Conservation (phyloP, 1,139 yeast genomes). For the Geotrichum restrictum region DNA sequence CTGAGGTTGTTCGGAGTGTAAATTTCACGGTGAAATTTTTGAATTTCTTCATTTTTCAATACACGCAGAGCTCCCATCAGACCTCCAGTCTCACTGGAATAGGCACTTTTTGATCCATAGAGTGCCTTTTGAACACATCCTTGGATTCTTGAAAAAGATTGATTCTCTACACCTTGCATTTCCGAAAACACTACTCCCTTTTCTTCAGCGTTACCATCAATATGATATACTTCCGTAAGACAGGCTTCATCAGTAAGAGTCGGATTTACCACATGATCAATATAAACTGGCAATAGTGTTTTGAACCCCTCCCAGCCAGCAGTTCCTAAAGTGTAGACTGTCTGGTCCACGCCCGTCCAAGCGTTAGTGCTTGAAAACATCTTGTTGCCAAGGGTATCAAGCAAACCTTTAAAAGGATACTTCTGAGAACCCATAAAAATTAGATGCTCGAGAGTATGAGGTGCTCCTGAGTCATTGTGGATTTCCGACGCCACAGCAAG, state of each 20-base stretch:
- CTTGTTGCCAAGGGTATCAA: slow-evolving; percentile 81
- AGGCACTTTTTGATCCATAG: slow-evolving; percentile 64
- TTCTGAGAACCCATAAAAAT: slow-evolving; percentile 90
- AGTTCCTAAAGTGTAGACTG: slow-evolving; percentile 83
- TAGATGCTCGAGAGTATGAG: slow-evolving; percentile 93
- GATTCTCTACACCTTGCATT: slow-evolving; percentile 90
- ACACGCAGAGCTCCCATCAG: slow-evolving; percentile 69
- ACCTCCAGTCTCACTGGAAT: slow-evolving; percentile 94
- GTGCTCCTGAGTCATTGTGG: slow-evolving; percentile 80
- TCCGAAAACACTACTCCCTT: slow-evolving; percentile 97
- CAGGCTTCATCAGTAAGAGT: slow-evolving; percentile 88
- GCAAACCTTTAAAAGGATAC: slow-evolving; percentile 85
- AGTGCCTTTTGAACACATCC: slow-evolving; percentile 59
- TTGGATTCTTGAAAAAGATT: slow-evolving; percentile 68
- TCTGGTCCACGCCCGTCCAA: slow-evolving; percentile 95
- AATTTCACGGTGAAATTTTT: slow-evolving; percentile 62
- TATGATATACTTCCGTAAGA: slow-evolving; percentile 89
- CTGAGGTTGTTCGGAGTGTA: slow-evolving; percentile 85
- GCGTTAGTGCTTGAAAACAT: slow-evolving; percentile 90
- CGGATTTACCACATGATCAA: slow-evolving; percentile 83
- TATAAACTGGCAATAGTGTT: slow-evolving; percentile 75
- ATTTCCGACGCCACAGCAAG: slow-evolving; percentile 95
- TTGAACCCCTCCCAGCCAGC: slow-evolving; percentile 98
- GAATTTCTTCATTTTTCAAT: slow-evolving; percentile 68
- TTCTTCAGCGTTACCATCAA: slow-evolving; percentile 86